Conservation (phyloP, 192 early-diverging fungal species). For the Backusella macrospora region DNA sequence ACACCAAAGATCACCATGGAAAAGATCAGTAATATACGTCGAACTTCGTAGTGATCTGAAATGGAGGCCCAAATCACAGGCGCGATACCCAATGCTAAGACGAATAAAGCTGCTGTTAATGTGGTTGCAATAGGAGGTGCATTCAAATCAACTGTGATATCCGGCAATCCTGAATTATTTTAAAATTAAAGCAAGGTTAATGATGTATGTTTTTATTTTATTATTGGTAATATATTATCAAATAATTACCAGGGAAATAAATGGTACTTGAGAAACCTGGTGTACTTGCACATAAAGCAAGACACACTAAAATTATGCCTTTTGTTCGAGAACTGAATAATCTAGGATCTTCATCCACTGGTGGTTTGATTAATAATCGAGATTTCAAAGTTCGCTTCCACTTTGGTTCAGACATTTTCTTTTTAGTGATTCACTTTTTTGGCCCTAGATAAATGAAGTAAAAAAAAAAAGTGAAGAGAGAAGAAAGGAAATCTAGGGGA, state of each 20-base stretch:
- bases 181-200: neutral
- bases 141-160: slow-evolving; percentile 43
- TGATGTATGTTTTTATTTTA: neutral
- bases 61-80: slow-evolving; percentile 48
- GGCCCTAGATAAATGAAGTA: neutral
- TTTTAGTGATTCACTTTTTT: neutral
- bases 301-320: slow-evolving; percentile 17
- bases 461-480: neutral
- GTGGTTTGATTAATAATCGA: slow-evolving; percentile 25
- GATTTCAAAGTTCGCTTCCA: slow-evolving; percentile 20
- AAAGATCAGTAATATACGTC: slow-evolving; percentile 40
- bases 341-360: slow-evolving; percentile 29
- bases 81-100: slow-evolving; percentile 51
- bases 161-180: slow-evolving; percentile 16
- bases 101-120: slow-evolving; percentile 47
- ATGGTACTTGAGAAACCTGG: slow-evolving; percentile 33
- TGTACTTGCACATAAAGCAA: slow-evolving; percentile 19
- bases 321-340: slow-evolving; percentile 16
- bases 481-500: neutral
- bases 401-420: slow-evolving; percentile 10
- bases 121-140: slow-evolving; percentile 47
- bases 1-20: slow-evolving; percentile 45
- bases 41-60: slow-evolving; percentile 48
- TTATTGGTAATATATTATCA: neutral
- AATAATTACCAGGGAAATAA: slow-evolving; percentile 31